Percentiles rank a stretch among this genome's conserved stretches.
phyloP scores from a whole-genome alignment of 495 filamentous ascomycete species.

The Aspergillus sclerotiicarbonarius region DNA sequence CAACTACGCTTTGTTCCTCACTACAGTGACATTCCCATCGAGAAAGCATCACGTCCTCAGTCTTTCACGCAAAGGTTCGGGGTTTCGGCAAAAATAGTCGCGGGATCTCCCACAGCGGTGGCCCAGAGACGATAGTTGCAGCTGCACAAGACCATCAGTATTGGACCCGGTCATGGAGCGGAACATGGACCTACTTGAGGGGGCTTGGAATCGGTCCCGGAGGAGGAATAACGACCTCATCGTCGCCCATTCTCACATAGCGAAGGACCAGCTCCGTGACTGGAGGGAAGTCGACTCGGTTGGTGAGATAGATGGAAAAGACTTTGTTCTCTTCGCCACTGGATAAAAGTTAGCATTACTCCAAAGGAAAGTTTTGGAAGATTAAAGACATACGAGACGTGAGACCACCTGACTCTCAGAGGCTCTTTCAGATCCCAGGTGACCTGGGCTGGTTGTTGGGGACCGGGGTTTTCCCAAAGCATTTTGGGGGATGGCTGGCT shows the following conservation, averaged over 20 bases:
- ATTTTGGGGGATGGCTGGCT: too few relatives aligned
- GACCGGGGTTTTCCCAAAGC: not conserved
- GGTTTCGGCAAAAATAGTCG: not conserved
- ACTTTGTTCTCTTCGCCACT: not conserved
- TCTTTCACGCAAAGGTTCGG: too few relatives aligned
- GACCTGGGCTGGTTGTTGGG: not conserved
- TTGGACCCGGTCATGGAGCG: not conserved
- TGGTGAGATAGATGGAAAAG: not conserved
- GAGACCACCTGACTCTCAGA: not conserved
- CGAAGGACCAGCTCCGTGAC: not conserved
- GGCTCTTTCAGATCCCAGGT: not conserved
- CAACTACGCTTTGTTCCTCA: too few relatives aligned
- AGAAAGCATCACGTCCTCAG: too few relatives aligned
- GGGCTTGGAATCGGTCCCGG: not conserved
- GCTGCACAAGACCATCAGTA: not conserved
- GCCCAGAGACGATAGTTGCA: not conserved
- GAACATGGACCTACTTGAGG: not conserved
- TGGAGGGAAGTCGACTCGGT: not conserved
- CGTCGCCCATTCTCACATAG: not conserved
- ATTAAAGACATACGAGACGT: not conserved
- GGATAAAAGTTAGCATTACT: not conserved
- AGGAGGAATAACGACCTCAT: not conserved
- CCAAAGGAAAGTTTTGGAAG: not conserved
- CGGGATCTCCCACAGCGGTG: not conserved
- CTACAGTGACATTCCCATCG: too few relatives aligned